Evolutionary conservation across 208 protist genomes (phyloP).

Genomic region (Leishmania lainsoni): DNA sequence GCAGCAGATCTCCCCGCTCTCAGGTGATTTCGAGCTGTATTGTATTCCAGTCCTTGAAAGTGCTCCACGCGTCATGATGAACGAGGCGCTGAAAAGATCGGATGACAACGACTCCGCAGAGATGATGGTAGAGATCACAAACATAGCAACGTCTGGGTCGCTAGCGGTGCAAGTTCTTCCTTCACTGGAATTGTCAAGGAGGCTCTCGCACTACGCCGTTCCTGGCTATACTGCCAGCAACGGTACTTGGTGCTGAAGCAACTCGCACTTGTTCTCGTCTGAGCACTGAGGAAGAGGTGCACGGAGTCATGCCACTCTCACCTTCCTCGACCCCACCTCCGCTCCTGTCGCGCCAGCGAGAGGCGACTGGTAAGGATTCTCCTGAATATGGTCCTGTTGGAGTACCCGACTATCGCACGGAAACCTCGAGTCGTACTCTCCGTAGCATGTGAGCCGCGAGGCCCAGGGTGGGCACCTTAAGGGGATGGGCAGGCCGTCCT

Average conservation of each 20-base stretch:
- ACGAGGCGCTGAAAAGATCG: background rate
- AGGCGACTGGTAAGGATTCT: no score
- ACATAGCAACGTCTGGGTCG: background rate
- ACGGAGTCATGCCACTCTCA: background rate
- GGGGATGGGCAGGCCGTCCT: no score
- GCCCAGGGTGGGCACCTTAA: no score
- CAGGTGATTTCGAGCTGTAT: background rate
- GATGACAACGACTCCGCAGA: background rate
- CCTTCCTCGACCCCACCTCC: background rate
- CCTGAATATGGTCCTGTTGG: no score
- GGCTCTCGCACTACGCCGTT: background rate
- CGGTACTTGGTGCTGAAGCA: background rate
- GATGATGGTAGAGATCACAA: background rate
- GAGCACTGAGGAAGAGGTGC: background rate
- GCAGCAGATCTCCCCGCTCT: constrained; percentile 1
- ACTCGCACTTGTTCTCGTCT: background rate
- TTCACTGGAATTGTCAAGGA: background rate
- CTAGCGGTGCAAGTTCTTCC: background rate
- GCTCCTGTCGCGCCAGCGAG: background rate
- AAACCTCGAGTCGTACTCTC: no score
- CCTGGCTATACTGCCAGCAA: background rate
- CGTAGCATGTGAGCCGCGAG: no score
- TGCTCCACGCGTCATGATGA: background rate
- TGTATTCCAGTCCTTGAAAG: background rate
- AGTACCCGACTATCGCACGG: no score